Evolutionary conservation across 768 basidiomycete species (phyloP).

Genomic region (Atractiella rhizophila): DNA sequence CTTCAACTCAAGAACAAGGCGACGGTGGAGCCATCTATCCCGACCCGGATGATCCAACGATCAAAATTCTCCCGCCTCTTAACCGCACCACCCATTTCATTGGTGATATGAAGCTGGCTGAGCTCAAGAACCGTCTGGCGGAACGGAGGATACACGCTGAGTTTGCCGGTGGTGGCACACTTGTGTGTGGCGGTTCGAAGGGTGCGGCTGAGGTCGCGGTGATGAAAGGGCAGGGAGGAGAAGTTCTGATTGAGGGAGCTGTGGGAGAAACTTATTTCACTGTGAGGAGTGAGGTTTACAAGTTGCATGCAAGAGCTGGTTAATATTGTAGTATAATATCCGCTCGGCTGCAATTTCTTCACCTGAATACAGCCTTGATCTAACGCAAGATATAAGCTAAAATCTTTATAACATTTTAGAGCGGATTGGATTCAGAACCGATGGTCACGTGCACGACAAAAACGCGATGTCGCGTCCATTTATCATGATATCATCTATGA

Average conservation of each 20-base stretch:
- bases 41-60: neutral
- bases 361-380: no score
- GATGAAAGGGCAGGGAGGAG: constrained; percentile 57
- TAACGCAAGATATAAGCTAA: no score
- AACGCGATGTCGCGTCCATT: no score
- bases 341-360: no score
- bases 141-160: constrained; percentile 61
- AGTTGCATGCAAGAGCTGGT: constrained; percentile 48
- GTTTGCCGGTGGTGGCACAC: constrained; percentile 86
- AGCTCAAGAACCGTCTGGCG: constrained; percentile 54
- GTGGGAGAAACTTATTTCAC: constrained; percentile 69
- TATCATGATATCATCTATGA: no score
- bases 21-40: neutral
- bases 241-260: constrained; percentile 67
- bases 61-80: constrained; percentile 34
- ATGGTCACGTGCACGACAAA: no score
- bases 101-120: constrained; percentile 78
- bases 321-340: neutral
- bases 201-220: constrained; percentile 38
- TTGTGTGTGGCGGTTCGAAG: constrained; percentile 38
- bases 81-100: constrained; percentile 93
- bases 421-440: no score
- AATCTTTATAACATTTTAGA: no score
- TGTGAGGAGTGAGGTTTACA: constrained; percentile 72
- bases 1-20: neutral